Conservation (phyloP, 306 rosid species). For the Pyrus betulifolia region DNA sequence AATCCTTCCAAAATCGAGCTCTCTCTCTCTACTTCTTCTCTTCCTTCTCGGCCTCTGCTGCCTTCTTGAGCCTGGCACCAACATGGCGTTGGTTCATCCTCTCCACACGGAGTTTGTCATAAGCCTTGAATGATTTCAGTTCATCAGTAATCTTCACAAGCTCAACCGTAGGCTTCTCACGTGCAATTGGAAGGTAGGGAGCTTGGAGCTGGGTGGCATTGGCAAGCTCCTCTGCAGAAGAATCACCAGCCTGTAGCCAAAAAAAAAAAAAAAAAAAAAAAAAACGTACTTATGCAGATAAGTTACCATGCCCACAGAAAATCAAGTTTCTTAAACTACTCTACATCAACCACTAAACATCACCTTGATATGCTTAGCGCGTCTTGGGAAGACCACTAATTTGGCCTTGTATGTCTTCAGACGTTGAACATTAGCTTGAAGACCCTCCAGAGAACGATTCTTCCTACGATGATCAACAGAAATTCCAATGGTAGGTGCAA, state of each 20-base stretch:
- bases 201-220: slow-evolving; percentile 58
- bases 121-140: slow-evolving; percentile 48
- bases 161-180: slow-evolving; percentile 41
- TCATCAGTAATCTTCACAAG: slow-evolving; percentile 43
- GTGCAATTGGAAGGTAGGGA: slow-evolving; percentile 31
- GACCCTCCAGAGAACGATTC: slow-evolving; percentile 46
- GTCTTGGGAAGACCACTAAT: slow-evolving; percentile 59
- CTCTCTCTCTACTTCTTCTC: slow-evolving; percentile 34
- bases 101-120: slow-evolving; percentile 47
- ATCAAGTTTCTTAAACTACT: background rate
- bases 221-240: slow-evolving; percentile 50
- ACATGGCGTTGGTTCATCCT: slow-evolving; percentile 32
- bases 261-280: background rate
- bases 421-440: slow-evolving; percentile 51
- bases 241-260: slow-evolving; percentile 45
- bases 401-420: slow-evolving; percentile 58
- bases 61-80: slow-evolving; percentile 47
- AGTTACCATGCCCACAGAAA: background rate
- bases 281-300: background rate
- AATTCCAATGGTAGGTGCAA: slow-evolving; percentile 49
- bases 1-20: background rate
- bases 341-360: too few species aligned
- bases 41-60: slow-evolving; percentile 63
- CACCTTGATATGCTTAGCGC: slow-evolving; percentile 43
- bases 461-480: slow-evolving; percentile 49